Conservation (phyloP, 1,284 basidiomycete species). For the Pseudozyma pruni region DNA sequence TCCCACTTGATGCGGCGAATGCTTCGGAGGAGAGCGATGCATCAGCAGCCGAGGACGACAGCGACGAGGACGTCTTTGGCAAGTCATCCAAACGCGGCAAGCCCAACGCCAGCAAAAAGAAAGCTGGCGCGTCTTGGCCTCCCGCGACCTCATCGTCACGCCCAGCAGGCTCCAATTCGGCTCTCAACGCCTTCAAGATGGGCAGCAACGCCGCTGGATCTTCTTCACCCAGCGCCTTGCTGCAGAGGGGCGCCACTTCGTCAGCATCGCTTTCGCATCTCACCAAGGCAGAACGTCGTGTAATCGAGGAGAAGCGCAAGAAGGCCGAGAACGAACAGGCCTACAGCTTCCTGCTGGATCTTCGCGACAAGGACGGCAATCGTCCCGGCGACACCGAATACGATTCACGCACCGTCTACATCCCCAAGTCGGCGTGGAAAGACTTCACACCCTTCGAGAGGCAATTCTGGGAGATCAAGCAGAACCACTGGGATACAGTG, state of each 20-base stretch:
- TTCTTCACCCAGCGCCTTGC: conserved; percentile 14
- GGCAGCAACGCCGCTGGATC: conserved; percentile 18
- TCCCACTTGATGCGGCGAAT: conserved; percentile 30
- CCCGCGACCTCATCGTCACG: conserved; percentile 14
- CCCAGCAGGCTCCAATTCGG: conserved; percentile 14
- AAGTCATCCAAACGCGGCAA: conserved; percentile 19
- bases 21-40: conserved; percentile 23
- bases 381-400: conserved; percentile 86
- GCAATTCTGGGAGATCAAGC: conserved; percentile 67
- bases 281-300: conserved; percentile 85
- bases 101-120: conserved; percentile 5
- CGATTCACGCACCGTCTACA: conserved; percentile 87
- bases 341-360: conserved; percentile 82
- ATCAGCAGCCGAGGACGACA: conserved; percentile 16
- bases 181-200: conserved; percentile 30
- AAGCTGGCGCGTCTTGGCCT: neutral
- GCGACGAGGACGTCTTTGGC: conserved; percentile 22
- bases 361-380: conserved; percentile 84
- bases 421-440: conserved; percentile 83
- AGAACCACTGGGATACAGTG: conserved; percentile 72
- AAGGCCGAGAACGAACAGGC: conserved; percentile 84
- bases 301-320: conserved; percentile 69
- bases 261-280: conserved; percentile 72
- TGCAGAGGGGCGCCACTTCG: conserved; percentile 4
- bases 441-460: conserved; percentile 95